Conservation (phyloP, 495 filamentous ascomycete species). For the Neurospora tetrasperma region DNA sequence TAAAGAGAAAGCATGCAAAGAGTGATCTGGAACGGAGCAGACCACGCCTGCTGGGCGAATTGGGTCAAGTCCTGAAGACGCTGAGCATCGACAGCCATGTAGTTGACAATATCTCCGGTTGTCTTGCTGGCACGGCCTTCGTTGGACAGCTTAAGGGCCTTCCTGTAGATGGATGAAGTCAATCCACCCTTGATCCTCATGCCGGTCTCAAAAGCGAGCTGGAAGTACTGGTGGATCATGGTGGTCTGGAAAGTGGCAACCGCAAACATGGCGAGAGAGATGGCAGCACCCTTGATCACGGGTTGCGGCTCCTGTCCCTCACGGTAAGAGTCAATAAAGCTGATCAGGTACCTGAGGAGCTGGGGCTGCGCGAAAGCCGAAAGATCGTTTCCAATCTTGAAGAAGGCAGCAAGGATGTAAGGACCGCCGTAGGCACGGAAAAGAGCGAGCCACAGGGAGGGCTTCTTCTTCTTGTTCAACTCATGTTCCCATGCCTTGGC, state of each 20-base stretch:
- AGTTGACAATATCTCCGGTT: slow-evolving; percentile 97
- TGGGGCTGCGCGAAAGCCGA: slow-evolving; percentile 89
- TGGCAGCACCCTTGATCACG: slow-evolving; percentile 70
- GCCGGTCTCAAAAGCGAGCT: slow-evolving; percentile 84
- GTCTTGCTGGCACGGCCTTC: slow-evolving; percentile 86
- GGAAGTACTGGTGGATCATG: slow-evolving; percentile 86
- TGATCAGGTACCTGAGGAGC: slow-evolving; percentile 72
- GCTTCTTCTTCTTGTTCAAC: slow-evolving; percentile 56
- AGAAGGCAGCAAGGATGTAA: slow-evolving; percentile 66
- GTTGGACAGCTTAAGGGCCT: slow-evolving; percentile 81
- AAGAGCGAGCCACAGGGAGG: slow-evolving; percentile 87
- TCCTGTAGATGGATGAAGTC: slow-evolving; percentile 84
- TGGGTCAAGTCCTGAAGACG: slow-evolving; percentile 90
- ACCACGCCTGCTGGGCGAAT: slow-evolving; percentile 90
- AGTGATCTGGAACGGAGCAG: slow-evolving; percentile 90
- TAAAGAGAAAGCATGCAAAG: slow-evolving; percentile 95
- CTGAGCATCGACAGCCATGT: slow-evolving; percentile 97
- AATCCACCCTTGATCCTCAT: slow-evolving; percentile 91
- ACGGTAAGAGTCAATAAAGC: slow-evolving; percentile 74
- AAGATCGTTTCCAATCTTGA: slow-evolving; percentile 76
- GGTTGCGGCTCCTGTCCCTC: slow-evolving; percentile 55
- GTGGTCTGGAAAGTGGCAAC: slow-evolving; percentile 75
- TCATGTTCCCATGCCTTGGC: slow-evolving; percentile 69
- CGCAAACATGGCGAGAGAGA: slow-evolving; percentile 86
- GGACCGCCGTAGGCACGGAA: slow-evolving; percentile 77